These are phyloP conservation scores for Cryptomeria japonica DNA, from an alignment of 75 land plant genomes.

Conservation along the genomic window DNA sequence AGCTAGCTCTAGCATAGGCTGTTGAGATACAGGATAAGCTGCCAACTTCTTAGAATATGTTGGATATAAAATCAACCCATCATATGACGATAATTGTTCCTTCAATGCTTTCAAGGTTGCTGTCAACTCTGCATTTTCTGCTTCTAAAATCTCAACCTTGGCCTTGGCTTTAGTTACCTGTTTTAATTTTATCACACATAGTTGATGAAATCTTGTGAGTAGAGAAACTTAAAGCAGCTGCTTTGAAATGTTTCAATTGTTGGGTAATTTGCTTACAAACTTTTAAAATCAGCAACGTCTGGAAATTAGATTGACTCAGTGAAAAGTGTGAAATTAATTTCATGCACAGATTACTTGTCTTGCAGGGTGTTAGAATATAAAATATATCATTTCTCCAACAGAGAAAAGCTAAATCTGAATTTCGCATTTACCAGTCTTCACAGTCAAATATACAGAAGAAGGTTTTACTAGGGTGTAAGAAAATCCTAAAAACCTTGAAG, in stretches of 20 bases:
- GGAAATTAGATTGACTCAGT: neutral
- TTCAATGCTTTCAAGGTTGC: neutral
- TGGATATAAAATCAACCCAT: neutral
- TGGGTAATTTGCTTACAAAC: neutral
- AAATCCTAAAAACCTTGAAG: neutral
- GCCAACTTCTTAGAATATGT: slow-evolving; percentile 6
- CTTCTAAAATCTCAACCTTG: slow-evolving; percentile 1
- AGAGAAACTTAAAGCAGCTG: neutral
- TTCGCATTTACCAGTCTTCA: neutral
- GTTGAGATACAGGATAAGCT: neutral
- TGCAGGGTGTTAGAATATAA: neutral
- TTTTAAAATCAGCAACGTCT: neutral
- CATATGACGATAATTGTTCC: neutral
- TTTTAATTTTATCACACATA: slow-evolving; percentile 1
- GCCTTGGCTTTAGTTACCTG: neutral
- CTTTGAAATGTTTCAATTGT: neutral
- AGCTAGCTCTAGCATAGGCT: slow-evolving; percentile 3
- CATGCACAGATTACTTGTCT: neutral
- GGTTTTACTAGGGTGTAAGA: neutral
- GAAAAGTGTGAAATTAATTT: neutral
- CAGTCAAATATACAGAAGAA: neutral
- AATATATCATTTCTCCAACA: neutral
- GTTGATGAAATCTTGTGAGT: neutral
- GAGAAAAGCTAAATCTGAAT: neutral
- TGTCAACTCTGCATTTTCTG: neutral